Evolutionary conservation across 192 early-diverging fungal genomes (phyloP).

Genomic region (Backusella australiensis): DNA sequence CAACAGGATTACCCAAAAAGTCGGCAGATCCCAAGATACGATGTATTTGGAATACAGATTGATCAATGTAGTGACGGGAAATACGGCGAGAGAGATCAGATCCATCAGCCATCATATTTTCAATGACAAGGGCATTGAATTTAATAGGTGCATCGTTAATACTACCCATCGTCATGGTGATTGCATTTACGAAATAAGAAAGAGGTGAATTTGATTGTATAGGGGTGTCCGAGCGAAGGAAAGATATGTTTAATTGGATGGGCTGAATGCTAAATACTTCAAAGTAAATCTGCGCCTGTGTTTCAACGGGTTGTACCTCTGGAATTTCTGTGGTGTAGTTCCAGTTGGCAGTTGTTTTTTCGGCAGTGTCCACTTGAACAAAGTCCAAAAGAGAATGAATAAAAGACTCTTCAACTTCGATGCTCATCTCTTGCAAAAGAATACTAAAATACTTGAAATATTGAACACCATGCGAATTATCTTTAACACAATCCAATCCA

Average conservation of each 20-base stretch:
- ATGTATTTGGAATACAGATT: constrained; percentile 85
- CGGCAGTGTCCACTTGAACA: constrained; percentile 74
- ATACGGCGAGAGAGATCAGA: constrained; percentile 77
- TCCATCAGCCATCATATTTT: constrained; percentile 81
- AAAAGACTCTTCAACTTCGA: constrained; percentile 95
- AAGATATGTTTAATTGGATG: constrained; percentile 93
- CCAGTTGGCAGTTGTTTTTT: constrained; percentile 30
- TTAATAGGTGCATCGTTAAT: constrained; percentile 91
- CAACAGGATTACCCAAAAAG: constrained; percentile 96
- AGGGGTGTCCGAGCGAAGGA: constrained; percentile 75
- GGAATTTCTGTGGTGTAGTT: constrained; percentile 65
- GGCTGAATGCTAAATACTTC: constrained; percentile 93
- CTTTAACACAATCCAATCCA: constrained; percentile 85
- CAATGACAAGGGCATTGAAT: constrained; percentile 85
- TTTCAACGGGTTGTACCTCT: constrained; percentile 65
- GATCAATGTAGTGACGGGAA: constrained; percentile 84
- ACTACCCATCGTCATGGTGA: constrained; percentile 97
- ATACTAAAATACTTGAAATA: constrained; percentile 95
- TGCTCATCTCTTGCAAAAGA: constrained; percentile 88
- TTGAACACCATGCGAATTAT: constrained; percentile 90
- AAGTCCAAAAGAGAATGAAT: constrained; percentile 85
- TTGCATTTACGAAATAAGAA: constrained; percentile 72
- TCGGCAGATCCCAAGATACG: constrained; percentile 92
- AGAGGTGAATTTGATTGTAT: constrained; percentile 47
- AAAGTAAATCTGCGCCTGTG: constrained; percentile 84